Percentiles rank a stretch among this genome's conserved stretches.
Evolutionary conservation across 768 basidiomycete genomes (phyloP).

Genomic region (Boletus bicolor): DNA sequence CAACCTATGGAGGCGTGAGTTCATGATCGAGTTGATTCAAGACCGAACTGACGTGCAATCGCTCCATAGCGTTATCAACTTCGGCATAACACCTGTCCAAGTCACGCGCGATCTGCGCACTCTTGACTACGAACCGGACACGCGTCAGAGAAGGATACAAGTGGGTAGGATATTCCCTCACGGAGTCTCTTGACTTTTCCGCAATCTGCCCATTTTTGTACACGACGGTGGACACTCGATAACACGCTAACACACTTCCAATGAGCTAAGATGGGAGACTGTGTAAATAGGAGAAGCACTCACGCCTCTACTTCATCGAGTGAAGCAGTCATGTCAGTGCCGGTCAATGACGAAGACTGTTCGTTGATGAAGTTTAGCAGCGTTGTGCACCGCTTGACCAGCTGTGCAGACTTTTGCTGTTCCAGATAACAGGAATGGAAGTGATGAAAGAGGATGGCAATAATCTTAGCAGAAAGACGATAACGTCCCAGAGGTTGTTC

Average conservation of each 20-base stretch:
- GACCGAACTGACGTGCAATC: slow-evolving; percentile 39
- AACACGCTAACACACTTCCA: slow-evolving; percentile 35
- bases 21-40: neutral
- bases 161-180: slow-evolving; percentile 22
- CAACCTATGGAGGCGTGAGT: slow-evolving; percentile 17
- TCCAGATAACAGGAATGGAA: neutral
- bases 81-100: slow-evolving; percentile 44
- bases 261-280: neutral
- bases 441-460: neutral
- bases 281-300: slow-evolving; percentile 11
- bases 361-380: slow-evolving; percentile 41
- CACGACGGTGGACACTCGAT: slow-evolving; percentile 36
- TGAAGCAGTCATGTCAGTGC: slow-evolving; percentile 38
- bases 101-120: slow-evolving; percentile 43
- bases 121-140: slow-evolving; percentile 36
- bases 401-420: slow-evolving; percentile 42
- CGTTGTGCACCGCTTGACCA: slow-evolving; percentile 41
- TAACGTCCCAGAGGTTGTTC: neutral
- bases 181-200: slow-evolving; percentile 38
- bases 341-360: slow-evolving; percentile 36
- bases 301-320: slow-evolving; percentile 46
- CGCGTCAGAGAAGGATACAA: slow-evolving; percentile 4
- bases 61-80: slow-evolving; percentile 39
- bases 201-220: slow-evolving; percentile 40
- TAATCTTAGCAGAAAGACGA: slow-evolving; percentile 1